phyloP scores from a whole-genome alignment of 2,329 filamentous ascomycete species.

The Clonostachys rosea region DNA sequence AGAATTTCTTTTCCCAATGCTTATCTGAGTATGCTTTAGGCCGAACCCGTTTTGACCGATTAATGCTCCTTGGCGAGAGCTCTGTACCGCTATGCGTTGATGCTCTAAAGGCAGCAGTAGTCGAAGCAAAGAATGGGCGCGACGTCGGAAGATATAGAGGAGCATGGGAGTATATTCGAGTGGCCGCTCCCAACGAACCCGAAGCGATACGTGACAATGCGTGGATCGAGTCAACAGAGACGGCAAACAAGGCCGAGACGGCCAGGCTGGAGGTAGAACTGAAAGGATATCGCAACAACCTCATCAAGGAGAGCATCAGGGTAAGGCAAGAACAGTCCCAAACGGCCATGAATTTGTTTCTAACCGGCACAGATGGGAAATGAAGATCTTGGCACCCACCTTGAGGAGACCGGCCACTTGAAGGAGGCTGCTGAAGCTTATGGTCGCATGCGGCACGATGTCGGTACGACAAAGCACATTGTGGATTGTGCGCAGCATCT shows the following conservation, averaged over 20 bases:
- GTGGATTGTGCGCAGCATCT: slow-evolving; percentile 77
- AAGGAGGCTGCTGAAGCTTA: slow-evolving; percentile 71
- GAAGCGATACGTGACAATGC: slow-evolving; percentile 62
- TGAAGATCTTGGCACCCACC: slow-evolving; percentile 84
- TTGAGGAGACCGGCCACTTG: slow-evolving; percentile 73
- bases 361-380: slow-evolving; percentile 73
- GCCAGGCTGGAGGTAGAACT: slow-evolving; percentile 78
- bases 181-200: slow-evolving; percentile 60
- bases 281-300: slow-evolving; percentile 91
- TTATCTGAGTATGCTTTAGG: slow-evolving; percentile 42
- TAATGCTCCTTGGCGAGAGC: slow-evolving; percentile 74
- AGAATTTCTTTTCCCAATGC: neutral
- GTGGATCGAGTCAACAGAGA: slow-evolving; percentile 71
- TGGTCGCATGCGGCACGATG: slow-evolving; percentile 83
- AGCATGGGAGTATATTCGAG: slow-evolving; percentile 60
- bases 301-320: slow-evolving; percentile 94
- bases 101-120: slow-evolving; percentile 72
- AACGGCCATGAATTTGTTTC: neutral
- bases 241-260: slow-evolving; percentile 64
- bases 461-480: slow-evolving; percentile 78
- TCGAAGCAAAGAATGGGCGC: slow-evolving; percentile 70
- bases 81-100: slow-evolving; percentile 75
- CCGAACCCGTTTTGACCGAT: slow-evolving; percentile 73
- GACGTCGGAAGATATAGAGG: slow-evolving; percentile 70
- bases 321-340: slow-evolving; percentile 36